phyloP scores from a whole-genome alignment of 176 grass and related monocot species.

The Rhynchospora breviuscula region DNA sequence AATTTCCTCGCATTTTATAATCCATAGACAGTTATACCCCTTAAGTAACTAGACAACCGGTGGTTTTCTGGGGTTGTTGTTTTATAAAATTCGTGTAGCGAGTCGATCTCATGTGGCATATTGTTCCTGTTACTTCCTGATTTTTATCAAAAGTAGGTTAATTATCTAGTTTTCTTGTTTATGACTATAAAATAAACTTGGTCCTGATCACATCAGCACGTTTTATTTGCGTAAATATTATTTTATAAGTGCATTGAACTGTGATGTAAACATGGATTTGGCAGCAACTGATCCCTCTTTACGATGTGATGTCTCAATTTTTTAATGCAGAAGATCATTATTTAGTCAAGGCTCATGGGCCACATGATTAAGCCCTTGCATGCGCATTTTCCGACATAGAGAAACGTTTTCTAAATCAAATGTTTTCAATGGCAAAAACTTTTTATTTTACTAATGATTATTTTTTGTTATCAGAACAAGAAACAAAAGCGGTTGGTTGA shows the following conservation, averaged over 20 bases:
- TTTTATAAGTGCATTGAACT: not conserved
- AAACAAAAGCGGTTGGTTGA: no score
- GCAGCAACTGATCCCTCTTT: not conserved
- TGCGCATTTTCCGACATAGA: not conserved
- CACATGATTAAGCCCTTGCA: not conserved
- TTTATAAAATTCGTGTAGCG: not conserved
- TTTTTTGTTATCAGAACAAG: no score
- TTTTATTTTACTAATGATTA: no score
- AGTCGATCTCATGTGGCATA: not conserved
- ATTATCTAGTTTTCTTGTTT: not conserved
- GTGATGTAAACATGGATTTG: not conserved
- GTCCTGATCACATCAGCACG: not conserved
- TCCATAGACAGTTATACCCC: not conserved
- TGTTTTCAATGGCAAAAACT: no score
- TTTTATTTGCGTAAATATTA: not conserved
- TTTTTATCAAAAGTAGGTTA: not conserved
- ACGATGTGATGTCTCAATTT: not conserved
- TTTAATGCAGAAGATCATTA: not conserved
- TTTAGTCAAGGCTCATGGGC: not conserved
- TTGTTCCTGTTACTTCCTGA: not conserved
- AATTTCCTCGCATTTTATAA: not conserved
- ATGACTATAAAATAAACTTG: not conserved
- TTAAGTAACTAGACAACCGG: not conserved
- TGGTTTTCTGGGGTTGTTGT: no score
- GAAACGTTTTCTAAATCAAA: not conserved